Percentiles rank a stretch among this genome's conserved stretches.
phyloP scores from a whole-genome alignment of 306 rosid genomes.

The Quercus glauca region DNA sequence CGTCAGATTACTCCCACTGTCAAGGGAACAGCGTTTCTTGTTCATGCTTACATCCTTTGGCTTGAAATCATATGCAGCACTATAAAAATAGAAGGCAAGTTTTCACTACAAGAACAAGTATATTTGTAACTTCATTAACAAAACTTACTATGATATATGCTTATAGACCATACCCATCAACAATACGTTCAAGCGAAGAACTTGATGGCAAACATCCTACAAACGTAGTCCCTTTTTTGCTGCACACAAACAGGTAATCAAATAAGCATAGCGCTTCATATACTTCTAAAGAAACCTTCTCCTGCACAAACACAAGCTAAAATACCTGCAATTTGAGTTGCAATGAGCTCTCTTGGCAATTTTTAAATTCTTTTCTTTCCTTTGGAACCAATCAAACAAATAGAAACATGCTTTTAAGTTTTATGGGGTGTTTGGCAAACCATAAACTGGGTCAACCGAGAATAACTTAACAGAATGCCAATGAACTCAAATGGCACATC shows the following conservation, averaged over 20 bases:
- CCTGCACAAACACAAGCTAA: neutral
- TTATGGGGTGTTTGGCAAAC: neutral
- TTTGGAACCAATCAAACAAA: neutral
- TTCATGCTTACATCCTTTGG: slow-evolving; percentile 63
- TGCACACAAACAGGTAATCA: slow-evolving; percentile 21
- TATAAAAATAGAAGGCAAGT: slow-evolving; percentile 27
- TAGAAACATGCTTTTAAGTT: neutral
- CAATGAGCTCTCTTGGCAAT: neutral
- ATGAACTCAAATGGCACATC: too few species aligned
- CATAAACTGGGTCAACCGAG: too few species aligned
- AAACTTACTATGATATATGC: neutral
- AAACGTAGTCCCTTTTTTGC: slow-evolving; percentile 24
- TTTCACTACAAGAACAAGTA: neutral
- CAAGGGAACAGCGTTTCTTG: slow-evolving; percentile 51
- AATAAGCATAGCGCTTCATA: neutral
- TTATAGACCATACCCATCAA: slow-evolving; percentile 48
- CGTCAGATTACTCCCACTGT: slow-evolving; percentile 40
- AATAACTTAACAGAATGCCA: too few species aligned
- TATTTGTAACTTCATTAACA: neutral
- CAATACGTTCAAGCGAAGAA: slow-evolving; percentile 34
- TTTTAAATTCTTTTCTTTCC: neutral
- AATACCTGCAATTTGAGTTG: neutral
- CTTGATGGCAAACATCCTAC: slow-evolving; percentile 45
- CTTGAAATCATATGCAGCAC: slow-evolving; percentile 68
- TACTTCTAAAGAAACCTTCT: neutral